Evolutionary conservation across 805 yeast genomes (phyloP), one percentile per base, ranked within the genome.

Genomic region (Kazachstania martiniae): DNA sequence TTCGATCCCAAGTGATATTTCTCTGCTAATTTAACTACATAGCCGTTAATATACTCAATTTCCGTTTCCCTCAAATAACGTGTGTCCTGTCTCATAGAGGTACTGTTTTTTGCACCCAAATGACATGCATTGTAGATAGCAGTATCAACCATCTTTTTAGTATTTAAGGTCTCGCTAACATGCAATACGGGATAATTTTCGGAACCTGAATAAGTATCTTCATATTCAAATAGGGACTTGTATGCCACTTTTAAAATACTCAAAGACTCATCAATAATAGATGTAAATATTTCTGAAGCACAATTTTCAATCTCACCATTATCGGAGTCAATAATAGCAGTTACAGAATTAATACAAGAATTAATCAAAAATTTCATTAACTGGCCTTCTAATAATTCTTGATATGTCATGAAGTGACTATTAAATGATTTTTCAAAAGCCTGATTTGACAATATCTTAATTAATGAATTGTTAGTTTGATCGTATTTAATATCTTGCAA

Each of bases 11-110:
- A 24, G 0, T 65, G 61, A 28, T 65, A 56, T 36, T 61, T 58
- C 19, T 54, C 43, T 1, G 83, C 94, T 32, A 74, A 56, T 5
- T 47, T 51, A 1, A 70, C 77, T 8, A 87, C 65, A 47, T 74
- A 84, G 1, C 96, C 96, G 51, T 87, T 91, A 37, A 89, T 77
- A 51, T 70, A 80, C 38, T 77, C 81, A 14, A 89, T 71, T 50
- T 89, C 98, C 0, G 91, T 82, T 10, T 63, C 66, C 42, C 71
- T 67, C 37, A 69, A 37, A 39, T 61, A 58, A 9, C 62, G 31
- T 3, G 51, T 63, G 45, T 89, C 97, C 36, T 65, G 67, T 48
- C 69, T 56, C 70, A 65, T 66, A 1, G 69, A 64, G 8, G 66
- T 57, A 16, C 67, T 63, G 42, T 86, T 89, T 25, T 65, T 51